Percentiles rank a stretch among this genome's conserved stretches.
Evolutionary conservation across 2,329 filamentous ascomycete genomes (phyloP).

Genomic region (Laburnicola sp.): DNA sequence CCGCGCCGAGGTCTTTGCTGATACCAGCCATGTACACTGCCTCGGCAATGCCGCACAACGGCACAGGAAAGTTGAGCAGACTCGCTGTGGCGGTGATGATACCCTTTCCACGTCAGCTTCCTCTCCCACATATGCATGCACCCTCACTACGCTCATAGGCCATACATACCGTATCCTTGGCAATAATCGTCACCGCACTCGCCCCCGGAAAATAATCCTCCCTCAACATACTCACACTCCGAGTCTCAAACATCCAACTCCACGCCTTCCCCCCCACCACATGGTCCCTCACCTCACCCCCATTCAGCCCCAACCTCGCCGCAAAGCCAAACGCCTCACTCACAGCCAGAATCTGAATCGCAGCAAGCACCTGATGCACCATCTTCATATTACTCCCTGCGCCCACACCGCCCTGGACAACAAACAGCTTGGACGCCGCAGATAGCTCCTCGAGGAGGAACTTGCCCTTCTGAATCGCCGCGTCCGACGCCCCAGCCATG

Average conservation of each 20-base stretch:
- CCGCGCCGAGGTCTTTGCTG: conserved; percentile 58
- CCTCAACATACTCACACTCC: conserved; percentile 57
- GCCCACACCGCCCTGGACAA: conserved; percentile 56
- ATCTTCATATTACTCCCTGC: conserved; percentile 61
- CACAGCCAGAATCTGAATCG: conserved; percentile 60
- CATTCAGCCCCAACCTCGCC: conserved; percentile 57
- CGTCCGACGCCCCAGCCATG: conserved; percentile 67
- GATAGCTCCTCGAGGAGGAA: conserved; percentile 67
- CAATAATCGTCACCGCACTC: conserved; percentile 52
- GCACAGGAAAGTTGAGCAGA: conserved; percentile 60
- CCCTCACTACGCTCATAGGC: neutral
- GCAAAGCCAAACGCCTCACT: conserved; percentile 62
- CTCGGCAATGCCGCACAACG: conserved; percentile 65
- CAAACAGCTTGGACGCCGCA: conserved; percentile 60
- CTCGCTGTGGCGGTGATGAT: conserved; percentile 70
- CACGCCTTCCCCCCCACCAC: conserved; percentile 52
- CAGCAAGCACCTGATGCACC: conserved; percentile 62
- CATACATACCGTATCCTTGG: conserved; percentile 50
- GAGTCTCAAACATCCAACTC: conserved; percentile 61
- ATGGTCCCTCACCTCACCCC: conserved; percentile 53
- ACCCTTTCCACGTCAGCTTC: conserved; percentile 40
- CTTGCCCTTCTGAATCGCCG: conserved; percentile 60
- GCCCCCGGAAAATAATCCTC: conserved; percentile 54
- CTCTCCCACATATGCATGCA: neutral
- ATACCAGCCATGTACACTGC: conserved; percentile 66